These are phyloP conservation scores for Fusarium sarcochroum DNA, from an alignment of 2,329 filamentous ascomycete species.

Conservation along the genomic window DNA sequence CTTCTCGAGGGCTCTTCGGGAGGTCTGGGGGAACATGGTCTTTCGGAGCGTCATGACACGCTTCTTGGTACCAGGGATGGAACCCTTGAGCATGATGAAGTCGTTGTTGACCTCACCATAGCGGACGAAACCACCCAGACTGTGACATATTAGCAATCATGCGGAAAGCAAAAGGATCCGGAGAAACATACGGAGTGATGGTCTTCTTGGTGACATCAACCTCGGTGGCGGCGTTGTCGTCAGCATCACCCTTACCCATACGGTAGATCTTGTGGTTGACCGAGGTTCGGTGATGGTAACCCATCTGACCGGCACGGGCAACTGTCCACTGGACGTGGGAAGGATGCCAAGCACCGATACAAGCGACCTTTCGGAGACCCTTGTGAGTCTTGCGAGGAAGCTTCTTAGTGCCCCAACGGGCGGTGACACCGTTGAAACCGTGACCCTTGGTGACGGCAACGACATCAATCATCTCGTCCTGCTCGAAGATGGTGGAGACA, in stretches of 20 bases:
- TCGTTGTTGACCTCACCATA: conserved; percentile 99
- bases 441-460: conserved; percentile 99
- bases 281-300: conserved; percentile 99
- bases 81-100: conserved; percentile 98
- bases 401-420: conserved; percentile 99
- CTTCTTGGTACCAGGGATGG: conserved; percentile 99
- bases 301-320: conserved; percentile 98
- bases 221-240: conserved; percentile 93
- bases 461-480: conserved; percentile 99
- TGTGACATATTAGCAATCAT: conserved; percentile 60
- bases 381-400: conserved; percentile 99
- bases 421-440: conserved; percentile 97
- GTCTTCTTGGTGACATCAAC: conserved; percentile 99
- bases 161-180: not conserved
- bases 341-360: conserved; percentile 99
- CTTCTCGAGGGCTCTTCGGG: conserved; percentile 96
- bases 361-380: conserved; percentile 99
- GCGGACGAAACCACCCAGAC: conserved; percentile 98
- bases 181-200: conserved; percentile 92
- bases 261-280: conserved; percentile 99
- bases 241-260: conserved; percentile 91
- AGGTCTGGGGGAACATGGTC: conserved; percentile 98
- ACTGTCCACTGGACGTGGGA: conserved; percentile 99
- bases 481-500: conserved; percentile 95
- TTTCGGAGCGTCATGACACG: conserved; percentile 98